Base-by-base conservation (phyloP, 2,329 filamentous ascomycete species). In the Dactylellina parvicollis region DNA sequence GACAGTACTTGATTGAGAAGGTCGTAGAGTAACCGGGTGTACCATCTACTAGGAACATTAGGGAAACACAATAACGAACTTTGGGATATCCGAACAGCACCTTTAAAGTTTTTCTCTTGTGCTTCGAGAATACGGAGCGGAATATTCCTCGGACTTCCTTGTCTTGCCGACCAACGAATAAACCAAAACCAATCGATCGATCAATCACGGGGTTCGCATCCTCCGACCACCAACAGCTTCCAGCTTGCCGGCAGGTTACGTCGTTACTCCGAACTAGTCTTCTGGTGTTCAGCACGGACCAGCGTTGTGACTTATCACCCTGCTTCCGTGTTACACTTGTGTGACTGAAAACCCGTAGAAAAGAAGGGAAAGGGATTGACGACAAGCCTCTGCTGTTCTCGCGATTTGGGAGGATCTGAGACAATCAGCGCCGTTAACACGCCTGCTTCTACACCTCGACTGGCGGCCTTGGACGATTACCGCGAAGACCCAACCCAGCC, bases 21-120 rank as follows among this genome's bases (percentile, higher is more conserved):
- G 66, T 71, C 66, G 66, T 71, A 71, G 66, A 71, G 66, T 46
- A 71, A 38, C 66, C 57, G 66, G 66, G 66, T 71, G 66, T 71
- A 62, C 57, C 57, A 64, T 71, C 66, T 71, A 64, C 66, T 71
- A 71, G 66, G 56, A 56, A 71, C 50, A 62, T 64, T 59, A 55
- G 56, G 57, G 66, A 71, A 71, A 44, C 57, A 71, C 66, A 71
- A 71, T 64, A 71, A 46, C 66, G 66, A 64, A 52, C 40, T 57
- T 71, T 62, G 66, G 65, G 66, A 71, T 62, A 71, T 62, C 57
- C 66, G 66, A 71, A 71, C 66, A 50, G 57, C 57, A 57, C 24
- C 42, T 28, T 64, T 71, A 56, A 71, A 50, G 50, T 56, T 62
- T 67, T 22, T 22, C 66, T 42, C 42, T 71, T 71, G 66, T 71